Evolutionary conservation across 805 yeast genomes (phyloP).

Genomic region (Scheffersomyces lignosus): DNA sequence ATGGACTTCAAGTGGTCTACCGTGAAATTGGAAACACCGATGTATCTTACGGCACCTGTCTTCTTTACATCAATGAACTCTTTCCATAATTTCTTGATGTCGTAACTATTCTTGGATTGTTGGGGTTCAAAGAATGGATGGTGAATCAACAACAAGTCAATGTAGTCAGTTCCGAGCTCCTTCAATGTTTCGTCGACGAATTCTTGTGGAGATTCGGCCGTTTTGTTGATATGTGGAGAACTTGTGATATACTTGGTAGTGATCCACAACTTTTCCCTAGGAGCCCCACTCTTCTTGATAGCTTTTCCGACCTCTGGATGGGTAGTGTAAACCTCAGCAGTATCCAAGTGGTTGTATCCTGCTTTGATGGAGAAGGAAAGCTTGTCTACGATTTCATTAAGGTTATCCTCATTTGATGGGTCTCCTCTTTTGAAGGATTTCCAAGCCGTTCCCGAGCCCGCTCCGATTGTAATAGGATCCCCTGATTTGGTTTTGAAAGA

Average conservation of each 20-base stretch:
- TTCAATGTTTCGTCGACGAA: constrained; percentile 45
- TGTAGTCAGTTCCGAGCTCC: constrained; percentile 48
- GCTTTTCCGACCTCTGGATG: constrained; percentile 20
- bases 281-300: constrained; percentile 8
- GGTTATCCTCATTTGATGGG: constrained; percentile 16
- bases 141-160: constrained; percentile 63
- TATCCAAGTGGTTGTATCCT: constrained; percentile 21
- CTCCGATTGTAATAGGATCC: constrained; percentile 37
- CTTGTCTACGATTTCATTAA: constrained; percentile 12
- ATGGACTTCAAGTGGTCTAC: constrained; percentile 12
- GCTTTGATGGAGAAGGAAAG: constrained; percentile 13
- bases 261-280: constrained; percentile 21
- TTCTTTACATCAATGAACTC: constrained; percentile 18
- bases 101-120: constrained; percentile 11
- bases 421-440: constrained; percentile 29
- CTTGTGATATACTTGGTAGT: constrained; percentile 34
- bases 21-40: constrained; percentile 19
- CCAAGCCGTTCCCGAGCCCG: constrained; percentile 59
- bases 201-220: constrained; percentile 44
- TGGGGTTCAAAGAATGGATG: constrained; percentile 49
- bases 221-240: constrained; percentile 20
- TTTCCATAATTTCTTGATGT: constrained; percentile 15
- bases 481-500: constrained; percentile 34
- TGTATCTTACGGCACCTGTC: constrained; percentile 19
- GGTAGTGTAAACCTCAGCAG: constrained; percentile 22